Conservation (phyloP, 164 flowering plant genomes). For the Euptelea pleiosperma region DNA sequence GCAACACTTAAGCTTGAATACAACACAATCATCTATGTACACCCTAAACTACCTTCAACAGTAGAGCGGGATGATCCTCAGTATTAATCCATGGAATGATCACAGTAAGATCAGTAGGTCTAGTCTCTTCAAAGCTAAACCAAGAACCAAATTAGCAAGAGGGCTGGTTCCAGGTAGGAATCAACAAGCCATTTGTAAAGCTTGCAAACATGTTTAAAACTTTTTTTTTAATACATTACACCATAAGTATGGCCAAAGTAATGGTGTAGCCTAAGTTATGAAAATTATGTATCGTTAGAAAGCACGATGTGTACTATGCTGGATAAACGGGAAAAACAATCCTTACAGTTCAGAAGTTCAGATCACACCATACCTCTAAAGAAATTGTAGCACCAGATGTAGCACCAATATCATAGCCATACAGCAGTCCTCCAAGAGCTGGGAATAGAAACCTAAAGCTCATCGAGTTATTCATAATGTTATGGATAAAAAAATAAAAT, state of each 20-base stretch:
- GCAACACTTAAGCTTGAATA: too few relatives aligned
- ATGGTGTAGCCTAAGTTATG: neutral
- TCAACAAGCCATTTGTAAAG: neutral
- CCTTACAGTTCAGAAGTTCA: neutral
- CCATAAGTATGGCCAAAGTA: neutral
- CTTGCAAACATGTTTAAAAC: neutral
- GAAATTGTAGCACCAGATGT: constrained; percentile 80
- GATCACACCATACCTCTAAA: constrained; percentile 45
- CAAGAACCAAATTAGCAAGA: too few relatives aligned
- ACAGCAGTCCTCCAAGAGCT: constrained; percentile 81
- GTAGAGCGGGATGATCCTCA: too few relatives aligned
- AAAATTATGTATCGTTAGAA: neutral
- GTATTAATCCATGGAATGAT: too few relatives aligned
- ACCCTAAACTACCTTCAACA: too few relatives aligned
- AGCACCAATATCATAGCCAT: constrained; percentile 94
- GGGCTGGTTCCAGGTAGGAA: neutral
- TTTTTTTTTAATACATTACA: neutral
- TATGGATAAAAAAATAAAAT: neutral
- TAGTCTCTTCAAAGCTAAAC: too few relatives aligned
- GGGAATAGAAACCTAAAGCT: constrained; percentile 80
- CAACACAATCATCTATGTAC: too few relatives aligned
- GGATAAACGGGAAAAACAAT: neutral
- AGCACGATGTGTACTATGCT: neutral
- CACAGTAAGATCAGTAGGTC: too few relatives aligned
- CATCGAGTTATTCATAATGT: constrained; percentile 3